Percentiles rank a stretch among this genome's conserved stretches.
Conservation (phyloP, 768 basidiomycete genomes). For the Kwoniella dendrophila region DNA sequence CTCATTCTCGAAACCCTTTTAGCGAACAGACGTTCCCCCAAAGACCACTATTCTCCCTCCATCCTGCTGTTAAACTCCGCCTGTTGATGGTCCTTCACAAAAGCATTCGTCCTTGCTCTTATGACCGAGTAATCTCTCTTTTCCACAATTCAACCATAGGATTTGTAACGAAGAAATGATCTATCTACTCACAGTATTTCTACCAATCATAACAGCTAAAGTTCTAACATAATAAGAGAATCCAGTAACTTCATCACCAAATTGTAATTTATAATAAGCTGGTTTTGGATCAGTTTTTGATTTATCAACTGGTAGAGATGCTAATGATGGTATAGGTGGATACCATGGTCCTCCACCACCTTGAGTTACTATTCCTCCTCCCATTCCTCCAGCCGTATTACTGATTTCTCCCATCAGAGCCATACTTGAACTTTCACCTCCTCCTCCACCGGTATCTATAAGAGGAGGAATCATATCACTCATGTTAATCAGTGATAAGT, state of each 20-base stretch:
- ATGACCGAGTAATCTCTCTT: background rate
- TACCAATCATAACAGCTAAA: constrained; percentile 88
- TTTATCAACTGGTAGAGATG: constrained; percentile 49
- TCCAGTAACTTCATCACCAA: constrained; percentile 57
- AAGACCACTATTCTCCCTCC: too few species aligned
- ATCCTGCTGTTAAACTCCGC: too few species aligned
- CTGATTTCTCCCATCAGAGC: too few species aligned
- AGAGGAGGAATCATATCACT: too few species aligned
- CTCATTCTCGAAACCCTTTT: too few species aligned
- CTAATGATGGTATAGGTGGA: constrained; percentile 43
- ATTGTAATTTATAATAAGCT: constrained; percentile 56
- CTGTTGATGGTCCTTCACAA: background rate
- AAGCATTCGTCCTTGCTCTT: background rate
- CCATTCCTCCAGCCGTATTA: too few species aligned
- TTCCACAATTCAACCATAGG: background rate
- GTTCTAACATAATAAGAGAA: constrained; percentile 98
- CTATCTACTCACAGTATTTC: constrained; percentile 57
- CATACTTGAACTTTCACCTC: too few species aligned
- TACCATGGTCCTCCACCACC: constrained; percentile 36
- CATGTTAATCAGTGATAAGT: too few species aligned
- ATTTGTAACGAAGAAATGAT: background rate
- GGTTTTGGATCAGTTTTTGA: constrained; percentile 53
- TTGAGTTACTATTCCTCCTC: background rate
- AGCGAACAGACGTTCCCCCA: too few species aligned
- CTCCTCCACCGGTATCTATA: too few species aligned